Base-by-base conservation (phyloP, 768 basidiomycete genomes). In the Mycena capillaripes region DNA sequence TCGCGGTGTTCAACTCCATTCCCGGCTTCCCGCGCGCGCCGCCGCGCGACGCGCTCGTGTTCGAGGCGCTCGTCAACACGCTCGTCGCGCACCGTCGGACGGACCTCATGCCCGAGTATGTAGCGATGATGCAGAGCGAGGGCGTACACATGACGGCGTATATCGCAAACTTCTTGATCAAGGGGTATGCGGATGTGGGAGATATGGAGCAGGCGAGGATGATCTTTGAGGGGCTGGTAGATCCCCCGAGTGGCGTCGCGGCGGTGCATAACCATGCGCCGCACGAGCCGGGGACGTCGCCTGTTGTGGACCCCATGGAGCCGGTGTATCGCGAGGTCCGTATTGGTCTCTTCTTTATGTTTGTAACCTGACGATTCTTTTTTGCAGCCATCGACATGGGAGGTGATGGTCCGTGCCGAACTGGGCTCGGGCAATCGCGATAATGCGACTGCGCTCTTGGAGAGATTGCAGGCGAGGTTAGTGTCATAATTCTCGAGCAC, bases 381-480 rank as follows among this genome's bases (percentile, higher is more conserved):
- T 62, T 62, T 67, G 3, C 76, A 95, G 92, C 96, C 95, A 16
- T 96, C 94, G 46, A 97, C 96, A 0, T 97, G 95, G 92, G 98
- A 99, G 78, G 91, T 91, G 6, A 99, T 99, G 97, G 90, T 99
- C 73, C 90, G 95, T 17, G 95, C 94, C 1, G 98, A 99, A 79
- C 86, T 99, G 14, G 91, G 91, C 23, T 89, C 87, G 60, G 95
- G 95, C 16, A 89, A 95, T 75, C 89, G 91, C 16, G 88, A 91
- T 55, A 86, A 86, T 14, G 97, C 97, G 0, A 56, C 89, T 4
- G 88, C 85, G 3, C 85, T 98, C 0, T 85, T 97, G 34, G 87
- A 90, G 65, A 88, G 95, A 55, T 82, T 97, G 75, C 90, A 89
- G 81, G 87, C 90, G 77, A 89, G 95, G 92, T 93, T 75, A 36